phyloP scores from a whole-genome alignment of 208 protist genomes.

The Trypanosoma cruzi region DNA sequence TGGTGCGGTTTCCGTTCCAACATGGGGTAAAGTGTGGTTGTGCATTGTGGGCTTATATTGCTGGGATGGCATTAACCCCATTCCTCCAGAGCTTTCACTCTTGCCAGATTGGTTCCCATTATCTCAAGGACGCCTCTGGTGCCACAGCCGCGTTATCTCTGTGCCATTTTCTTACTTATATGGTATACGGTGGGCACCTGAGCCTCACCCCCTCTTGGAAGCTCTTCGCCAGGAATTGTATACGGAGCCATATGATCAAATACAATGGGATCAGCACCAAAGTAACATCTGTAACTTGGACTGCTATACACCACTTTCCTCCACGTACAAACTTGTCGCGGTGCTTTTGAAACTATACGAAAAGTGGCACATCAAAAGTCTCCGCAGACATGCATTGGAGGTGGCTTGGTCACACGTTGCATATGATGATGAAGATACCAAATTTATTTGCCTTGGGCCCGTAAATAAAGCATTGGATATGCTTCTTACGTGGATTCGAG shows the following conservation, averaged over 20 bases:
- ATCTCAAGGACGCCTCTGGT: conserved; percentile 92
- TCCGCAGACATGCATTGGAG: conserved; percentile 87
- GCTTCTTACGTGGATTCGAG: conserved; percentile 92
- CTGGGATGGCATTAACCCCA: conserved; percentile 94
- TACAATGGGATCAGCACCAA: conserved; percentile 85
- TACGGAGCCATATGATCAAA: conserved; percentile 65
- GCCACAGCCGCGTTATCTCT: conserved; percentile 97
- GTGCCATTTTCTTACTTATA: conserved; percentile 97
- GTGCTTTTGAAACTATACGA: conserved; percentile 87
- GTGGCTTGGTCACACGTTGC: conserved; percentile 90
- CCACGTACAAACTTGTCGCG: conserved; percentile 58
- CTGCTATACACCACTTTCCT: conserved; percentile 91
- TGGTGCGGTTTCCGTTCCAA: conserved; percentile 90
- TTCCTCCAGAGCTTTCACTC: conserved; percentile 95
- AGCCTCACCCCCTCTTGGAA: conserved; percentile 58
- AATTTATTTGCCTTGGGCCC: conserved; percentile 97
- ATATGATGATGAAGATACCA: conserved; percentile 96
- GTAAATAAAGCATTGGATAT: conserved; percentile 97
- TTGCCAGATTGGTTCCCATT: conserved; percentile 93
- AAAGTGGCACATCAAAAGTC: conserved; percentile 42
- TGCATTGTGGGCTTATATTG: conserved; percentile 90
- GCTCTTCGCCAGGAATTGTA: conserved; percentile 93
- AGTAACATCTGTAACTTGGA: conserved; percentile 76
- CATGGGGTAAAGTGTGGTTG: conserved; percentile 98
- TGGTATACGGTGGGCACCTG: conserved; percentile 72